Conservation (phyloP, 441 rosid genomes). For the Corymbia citriodora region DNA sequence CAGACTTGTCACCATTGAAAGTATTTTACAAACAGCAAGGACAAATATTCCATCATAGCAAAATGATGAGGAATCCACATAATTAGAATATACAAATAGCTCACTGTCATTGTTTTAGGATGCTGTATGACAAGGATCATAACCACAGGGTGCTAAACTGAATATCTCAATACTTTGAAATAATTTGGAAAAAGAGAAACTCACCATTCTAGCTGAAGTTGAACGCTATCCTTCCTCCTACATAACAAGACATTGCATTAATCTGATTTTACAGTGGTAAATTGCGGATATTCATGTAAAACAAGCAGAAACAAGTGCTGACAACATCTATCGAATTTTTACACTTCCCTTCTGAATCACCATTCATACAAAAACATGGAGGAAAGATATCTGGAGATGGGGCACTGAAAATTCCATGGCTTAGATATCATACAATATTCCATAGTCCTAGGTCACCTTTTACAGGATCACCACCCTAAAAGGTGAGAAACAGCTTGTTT, state of each 20-base stretch:
- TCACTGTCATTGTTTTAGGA: neutral
- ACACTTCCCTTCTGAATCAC: neutral
- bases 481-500: neutral
- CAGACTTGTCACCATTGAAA: neutral
- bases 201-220: constrained; percentile 83
- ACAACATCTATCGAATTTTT: neutral
- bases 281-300: neutral
- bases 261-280: neutral
- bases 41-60: neutral
- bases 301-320: neutral
- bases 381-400: neutral
- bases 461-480: neutral
- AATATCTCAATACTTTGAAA: neutral
- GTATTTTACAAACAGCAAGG: neutral
- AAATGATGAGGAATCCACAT: neutral
- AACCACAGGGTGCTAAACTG: neutral
- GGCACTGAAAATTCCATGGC: neutral
- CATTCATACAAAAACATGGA: neutral
- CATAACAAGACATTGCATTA: neutral
- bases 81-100: neutral
- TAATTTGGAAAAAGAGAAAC: constrained; percentile 15
- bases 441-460: neutral
- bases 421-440: neutral
- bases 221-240: constrained; percentile 63
- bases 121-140: neutral